These are phyloP conservation scores for Phytopythium mirpurense DNA, from an alignment of 352 stramenopile species.

Conservation along the genomic window DNA sequence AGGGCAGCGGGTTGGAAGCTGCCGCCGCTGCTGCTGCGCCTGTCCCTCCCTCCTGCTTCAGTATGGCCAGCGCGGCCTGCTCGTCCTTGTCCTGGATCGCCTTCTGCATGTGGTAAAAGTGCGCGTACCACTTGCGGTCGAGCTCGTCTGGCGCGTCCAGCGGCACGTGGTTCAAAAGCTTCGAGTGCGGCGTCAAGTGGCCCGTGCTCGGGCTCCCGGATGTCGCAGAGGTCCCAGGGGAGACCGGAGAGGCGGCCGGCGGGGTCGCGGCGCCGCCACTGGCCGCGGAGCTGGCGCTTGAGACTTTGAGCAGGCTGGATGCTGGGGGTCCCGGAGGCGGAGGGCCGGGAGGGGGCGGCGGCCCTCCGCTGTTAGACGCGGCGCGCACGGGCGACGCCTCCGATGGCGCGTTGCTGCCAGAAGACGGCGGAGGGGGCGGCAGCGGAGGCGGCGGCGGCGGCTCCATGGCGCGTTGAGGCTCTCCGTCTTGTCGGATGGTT, in stretches of 20 bases:
- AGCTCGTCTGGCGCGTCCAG: constrained; percentile 74
- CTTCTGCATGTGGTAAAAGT: constrained; percentile 86
- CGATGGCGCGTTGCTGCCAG: not conserved
- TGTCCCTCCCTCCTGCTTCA: constrained; percentile 59
- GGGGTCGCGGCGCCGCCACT: not conserved
- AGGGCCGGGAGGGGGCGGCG: not conserved
- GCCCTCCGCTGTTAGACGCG: not conserved
- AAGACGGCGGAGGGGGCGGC: not conserved
- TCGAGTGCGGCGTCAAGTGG: constrained; percentile 46
- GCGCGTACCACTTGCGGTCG: constrained; percentile 83
- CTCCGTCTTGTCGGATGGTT: no score
- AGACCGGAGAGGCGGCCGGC: constrained; percentile 1
- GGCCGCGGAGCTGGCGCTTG: not conserved
- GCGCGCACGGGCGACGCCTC: not conserved
- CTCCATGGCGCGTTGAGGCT: not conserved
- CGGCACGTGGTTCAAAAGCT: constrained; percentile 65
- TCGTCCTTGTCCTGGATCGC: constrained; percentile 73
- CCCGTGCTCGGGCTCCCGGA: constrained; percentile 9
- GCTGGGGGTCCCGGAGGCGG: not conserved
- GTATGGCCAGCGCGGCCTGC: constrained; percentile 31
- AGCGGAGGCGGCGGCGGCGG: not conserved
- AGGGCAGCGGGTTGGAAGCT: no score
- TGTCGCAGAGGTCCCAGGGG: constrained; percentile 25
- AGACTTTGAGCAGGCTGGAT: not conserved
- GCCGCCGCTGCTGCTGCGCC: no score